These are phyloP conservation scores for Malassezia sp. DNA, from an alignment of 1,284 basidiomycete species.

Conservation along the genomic window DNA sequence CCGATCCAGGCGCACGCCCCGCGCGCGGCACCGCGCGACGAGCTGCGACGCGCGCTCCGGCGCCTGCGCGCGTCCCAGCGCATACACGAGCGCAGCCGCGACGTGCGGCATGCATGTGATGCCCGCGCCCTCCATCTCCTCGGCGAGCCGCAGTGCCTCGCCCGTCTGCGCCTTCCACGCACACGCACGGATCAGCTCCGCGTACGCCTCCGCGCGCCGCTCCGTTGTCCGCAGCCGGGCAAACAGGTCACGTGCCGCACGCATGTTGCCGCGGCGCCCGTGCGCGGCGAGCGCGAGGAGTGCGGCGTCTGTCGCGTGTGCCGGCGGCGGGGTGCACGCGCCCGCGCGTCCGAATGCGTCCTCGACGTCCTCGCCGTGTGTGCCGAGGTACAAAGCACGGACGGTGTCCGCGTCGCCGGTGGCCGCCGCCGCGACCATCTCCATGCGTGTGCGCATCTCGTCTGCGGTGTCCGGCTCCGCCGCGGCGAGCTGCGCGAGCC, in stretches of 20 bases:
- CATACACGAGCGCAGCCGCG: slow-evolving; percentile 5
- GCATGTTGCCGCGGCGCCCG: slow-evolving; percentile 5
- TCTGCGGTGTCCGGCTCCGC: background rate
- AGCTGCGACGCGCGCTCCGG: slow-evolving; percentile 10
- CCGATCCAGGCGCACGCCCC: background rate
- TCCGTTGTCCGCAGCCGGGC: no score
- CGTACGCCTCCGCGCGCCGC: background rate
- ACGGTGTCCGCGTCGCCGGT: background rate
- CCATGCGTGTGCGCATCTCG: background rate
- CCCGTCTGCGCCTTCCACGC: slow-evolving; percentile 1
- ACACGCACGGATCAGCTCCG: background rate
- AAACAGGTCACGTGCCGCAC: slow-evolving; percentile 4
- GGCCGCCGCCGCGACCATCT: background rate
- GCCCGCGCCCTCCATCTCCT: slow-evolving; percentile 7
- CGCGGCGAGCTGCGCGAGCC: background rate
- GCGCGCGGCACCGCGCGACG: slow-evolving; percentile 3
- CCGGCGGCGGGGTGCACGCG: background rate
- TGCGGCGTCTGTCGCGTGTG: background rate
- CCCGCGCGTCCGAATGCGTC: background rate
- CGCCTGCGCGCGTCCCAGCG: slow-evolving; percentile 8
- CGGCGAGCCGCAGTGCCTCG: slow-evolving; percentile 5
- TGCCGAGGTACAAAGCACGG: background rate
- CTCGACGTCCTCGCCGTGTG: no score
- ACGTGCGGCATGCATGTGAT: background rate
- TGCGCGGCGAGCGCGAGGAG: slow-evolving; percentile 2